These are phyloP conservation scores for Kondoa subrosea DNA, from an alignment of 768 basidiomycete genomes.

Conservation along the genomic window DNA sequence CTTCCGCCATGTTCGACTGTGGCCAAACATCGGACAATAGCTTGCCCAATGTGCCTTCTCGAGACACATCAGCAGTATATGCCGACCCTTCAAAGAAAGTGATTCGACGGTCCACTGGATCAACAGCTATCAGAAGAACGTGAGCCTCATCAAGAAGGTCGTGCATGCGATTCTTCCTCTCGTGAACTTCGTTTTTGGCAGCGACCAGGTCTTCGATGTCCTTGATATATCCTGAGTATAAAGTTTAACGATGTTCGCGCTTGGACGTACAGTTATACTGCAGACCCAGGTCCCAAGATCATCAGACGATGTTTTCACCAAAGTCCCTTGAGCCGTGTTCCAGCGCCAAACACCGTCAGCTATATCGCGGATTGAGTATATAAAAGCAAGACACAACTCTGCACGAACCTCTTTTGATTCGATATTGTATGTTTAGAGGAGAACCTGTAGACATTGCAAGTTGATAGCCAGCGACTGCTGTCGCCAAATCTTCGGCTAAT, in stretches of 20 bases:
- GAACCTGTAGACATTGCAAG: slow-evolving; percentile 10
- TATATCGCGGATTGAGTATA: no score
- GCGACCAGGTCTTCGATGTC: neutral
- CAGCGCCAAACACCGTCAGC: slow-evolving; percentile 8
- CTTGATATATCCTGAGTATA: neutral
- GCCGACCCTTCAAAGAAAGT: neutral
- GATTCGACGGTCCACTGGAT: neutral
- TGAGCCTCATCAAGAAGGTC: neutral
- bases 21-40: neutral
- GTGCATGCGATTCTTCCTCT: neutral
- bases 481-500: slow-evolving; percentile 16
- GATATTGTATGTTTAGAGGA: slow-evolving; percentile 19
- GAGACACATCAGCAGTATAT: neutral
- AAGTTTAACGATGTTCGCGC: neutral
- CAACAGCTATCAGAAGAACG: neutral
- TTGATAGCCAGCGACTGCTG: slow-evolving; percentile 9
- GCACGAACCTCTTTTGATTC: no score
- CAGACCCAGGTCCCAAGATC: neutral
- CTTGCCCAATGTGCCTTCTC: neutral
- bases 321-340: slow-evolving; percentile 1
- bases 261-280: neutral
- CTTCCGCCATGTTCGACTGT: neutral
- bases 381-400: no score
- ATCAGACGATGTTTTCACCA: neutral
- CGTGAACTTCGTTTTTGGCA: neutral